Conservation (phyloP, 2,329 filamentous ascomycete species). For the Ophiostoma quercus region DNA sequence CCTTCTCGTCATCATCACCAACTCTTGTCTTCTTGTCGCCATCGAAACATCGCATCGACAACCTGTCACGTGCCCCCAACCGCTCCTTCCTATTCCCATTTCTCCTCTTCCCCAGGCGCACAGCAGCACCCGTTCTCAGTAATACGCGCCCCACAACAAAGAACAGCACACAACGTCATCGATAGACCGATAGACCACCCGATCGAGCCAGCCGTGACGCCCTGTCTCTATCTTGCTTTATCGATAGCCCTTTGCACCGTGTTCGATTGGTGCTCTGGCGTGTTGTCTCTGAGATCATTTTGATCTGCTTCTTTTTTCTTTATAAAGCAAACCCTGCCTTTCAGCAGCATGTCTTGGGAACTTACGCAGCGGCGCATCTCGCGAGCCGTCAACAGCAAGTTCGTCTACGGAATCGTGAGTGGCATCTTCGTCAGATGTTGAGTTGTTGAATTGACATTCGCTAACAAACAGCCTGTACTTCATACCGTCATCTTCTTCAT, state of each 20-base stretch:
- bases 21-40: neutral
- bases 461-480: slow-evolving; percentile 65
- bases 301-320: neutral
- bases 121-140: neutral
- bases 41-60: neutral
- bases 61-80: neutral
- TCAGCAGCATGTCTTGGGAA: slow-evolving; percentile 51
- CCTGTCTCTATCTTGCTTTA: slow-evolving; percentile 11
- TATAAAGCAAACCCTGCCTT: neutral
- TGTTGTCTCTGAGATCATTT: neutral
- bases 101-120: slow-evolving; percentile 3
- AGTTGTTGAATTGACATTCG: neutral
- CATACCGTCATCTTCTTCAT: slow-evolving; percentile 80
- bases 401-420: slow-evolving; percentile 68
- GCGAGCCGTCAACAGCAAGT: slow-evolving; percentile 64
- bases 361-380: slow-evolving; percentile 55
- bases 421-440: neutral
- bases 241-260: neutral
- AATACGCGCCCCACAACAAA: slow-evolving; percentile 12
- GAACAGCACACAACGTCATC: slow-evolving; percentile 13
- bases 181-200: slow-evolving; percentile 1
- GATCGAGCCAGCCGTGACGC: neutral
- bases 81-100: neutral
- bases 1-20: neutral
- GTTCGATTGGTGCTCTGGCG: neutral